Evolutionary conservation across 73 alveolate genomes (phyloP).

Genomic region (Blepharisma japonicum): DNA sequence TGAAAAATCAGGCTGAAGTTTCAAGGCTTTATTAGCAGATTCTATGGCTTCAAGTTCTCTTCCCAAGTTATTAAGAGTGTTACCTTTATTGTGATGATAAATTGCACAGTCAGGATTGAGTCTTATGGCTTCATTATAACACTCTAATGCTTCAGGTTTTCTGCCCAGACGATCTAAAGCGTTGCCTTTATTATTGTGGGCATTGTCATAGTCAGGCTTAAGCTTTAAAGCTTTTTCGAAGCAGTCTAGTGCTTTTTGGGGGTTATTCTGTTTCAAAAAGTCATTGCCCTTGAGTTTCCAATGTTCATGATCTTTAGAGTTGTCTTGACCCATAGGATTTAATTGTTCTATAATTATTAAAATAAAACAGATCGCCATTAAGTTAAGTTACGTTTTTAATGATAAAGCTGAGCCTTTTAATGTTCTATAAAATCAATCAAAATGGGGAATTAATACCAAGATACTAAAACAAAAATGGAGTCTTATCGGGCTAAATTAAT

Average conservation of each 20-base stretch:
- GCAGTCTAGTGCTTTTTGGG: slow-evolving; percentile 18
- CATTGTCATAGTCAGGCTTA: background rate
- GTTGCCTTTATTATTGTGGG: slow-evolving; percentile 6
- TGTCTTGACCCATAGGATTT: too few species aligned
- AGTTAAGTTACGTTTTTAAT: too few species aligned
- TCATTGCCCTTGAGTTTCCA: background rate
- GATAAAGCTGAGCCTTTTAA: too few species aligned
- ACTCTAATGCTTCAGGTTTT: background rate
- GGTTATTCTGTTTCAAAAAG: background rate
- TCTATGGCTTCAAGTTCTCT: slow-evolving; percentile 10
- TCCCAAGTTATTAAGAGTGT: background rate
- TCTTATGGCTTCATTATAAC: background rate
- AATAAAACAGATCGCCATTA: too few species aligned
- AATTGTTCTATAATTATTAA: too few species aligned
- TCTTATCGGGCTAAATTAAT: too few species aligned
- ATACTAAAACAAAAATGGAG: too few species aligned
- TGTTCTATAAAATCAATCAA: too few species aligned
- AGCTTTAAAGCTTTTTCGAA: slow-evolving; percentile 4
- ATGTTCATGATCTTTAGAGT: background rate
- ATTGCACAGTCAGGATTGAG: slow-evolving; percentile 5
- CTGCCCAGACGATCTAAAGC: background rate
- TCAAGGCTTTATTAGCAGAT: background rate
- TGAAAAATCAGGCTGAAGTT: background rate
- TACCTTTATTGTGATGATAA: background rate
- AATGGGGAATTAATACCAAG: too few species aligned